Evolutionary conservation across 2,329 filamentous ascomycete genomes (phyloP).

Genomic region (Cladophialophora immunda): DNA sequence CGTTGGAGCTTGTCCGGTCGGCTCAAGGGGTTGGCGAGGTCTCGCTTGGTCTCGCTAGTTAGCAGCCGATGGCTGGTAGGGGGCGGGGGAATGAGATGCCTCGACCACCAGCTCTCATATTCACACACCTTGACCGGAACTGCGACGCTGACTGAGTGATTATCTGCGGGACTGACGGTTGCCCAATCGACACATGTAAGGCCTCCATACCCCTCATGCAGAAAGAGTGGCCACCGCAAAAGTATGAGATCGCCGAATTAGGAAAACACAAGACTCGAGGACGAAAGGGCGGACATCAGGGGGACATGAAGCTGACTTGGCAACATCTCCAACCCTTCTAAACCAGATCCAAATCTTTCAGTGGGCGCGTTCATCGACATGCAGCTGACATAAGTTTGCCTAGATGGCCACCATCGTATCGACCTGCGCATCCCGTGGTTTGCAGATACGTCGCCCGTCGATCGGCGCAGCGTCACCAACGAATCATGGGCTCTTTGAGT

Average conservation of each 20-base stretch:
- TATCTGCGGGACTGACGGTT: not conserved
- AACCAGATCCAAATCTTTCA: not conserved
- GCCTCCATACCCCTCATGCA: too few relatives aligned
- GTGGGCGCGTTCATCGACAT: not conserved
- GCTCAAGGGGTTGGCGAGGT: too few relatives aligned
- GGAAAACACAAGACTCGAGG: not conserved
- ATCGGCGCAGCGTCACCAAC: not conserved
- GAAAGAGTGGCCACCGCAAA: too few relatives aligned
- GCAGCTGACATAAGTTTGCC: not conserved
- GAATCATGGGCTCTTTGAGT: not conserved
- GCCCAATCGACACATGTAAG: too few relatives aligned
- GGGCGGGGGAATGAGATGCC: not conserved
- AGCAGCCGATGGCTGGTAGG: not conserved
- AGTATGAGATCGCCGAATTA: not conserved
- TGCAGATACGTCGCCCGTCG: not conserved
- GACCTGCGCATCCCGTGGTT: not conserved
- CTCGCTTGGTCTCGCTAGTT: not conserved
- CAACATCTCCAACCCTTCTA: not conserved
- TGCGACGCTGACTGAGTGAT: not conserved
- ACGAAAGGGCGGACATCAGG: not conserved
- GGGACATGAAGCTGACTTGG: not conserved
- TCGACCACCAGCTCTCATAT: not conserved
- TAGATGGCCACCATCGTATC: not conserved
- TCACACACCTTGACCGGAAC: not conserved
- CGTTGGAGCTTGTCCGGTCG: not conserved